Evolutionary conservation across 352 stramenopile species (phyloP), one percentile per base, ranked within the genome.

Genomic region (Phytopythium montanum): DNA sequence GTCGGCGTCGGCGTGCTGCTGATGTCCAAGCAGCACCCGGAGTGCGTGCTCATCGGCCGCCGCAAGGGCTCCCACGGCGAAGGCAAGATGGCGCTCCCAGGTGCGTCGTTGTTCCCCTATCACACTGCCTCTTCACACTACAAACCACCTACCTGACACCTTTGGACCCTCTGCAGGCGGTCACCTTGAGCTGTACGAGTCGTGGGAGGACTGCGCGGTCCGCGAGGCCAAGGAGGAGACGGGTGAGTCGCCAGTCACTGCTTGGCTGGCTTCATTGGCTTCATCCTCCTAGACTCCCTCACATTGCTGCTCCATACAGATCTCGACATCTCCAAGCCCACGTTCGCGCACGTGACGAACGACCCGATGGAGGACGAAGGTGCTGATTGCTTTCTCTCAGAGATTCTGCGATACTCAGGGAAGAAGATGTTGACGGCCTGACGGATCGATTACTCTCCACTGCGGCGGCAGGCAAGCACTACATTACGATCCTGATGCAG

Each of bases 401-500:
- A n/a, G n/a, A n/a, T n/a, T n/a, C n/a, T n/a, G n/a, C n/a, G n/a
- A n/a, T n/a, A n/a, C n/a, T n/a, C n/a, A n/a, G n/a, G n/a, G n/a
- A n/a, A n/a, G n/a, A n/a, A n/a, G 36, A 42, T 42, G 39, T 25
- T 21, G n/a, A 25, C 13, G 16, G 33, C 31, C 25, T 31, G 33
- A 45, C 36, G 25, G 31, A n/a, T 34, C 9, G 41, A 49, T 49
- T 49, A 49, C 42, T 49, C 42, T 29, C 9, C 4, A 21, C 18
- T 21, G n/a, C 3, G n/a, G 14, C 49, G 25, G 26, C 51, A 68
- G 56, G 57, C 50, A 93, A 92, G 59, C 85, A 94, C 66, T 94
- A 92, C 70, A 90, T 92, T 55, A 94, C 85, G 44, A 88, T 94
- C 61, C 81, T 93, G 53, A 89, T 92, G 78, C 79, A 92, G 50